These are phyloP conservation scores for Ustilago shanxiensis DNA, from an alignment of 1,284 basidiomycete genomes.

Conservation along the genomic window DNA sequence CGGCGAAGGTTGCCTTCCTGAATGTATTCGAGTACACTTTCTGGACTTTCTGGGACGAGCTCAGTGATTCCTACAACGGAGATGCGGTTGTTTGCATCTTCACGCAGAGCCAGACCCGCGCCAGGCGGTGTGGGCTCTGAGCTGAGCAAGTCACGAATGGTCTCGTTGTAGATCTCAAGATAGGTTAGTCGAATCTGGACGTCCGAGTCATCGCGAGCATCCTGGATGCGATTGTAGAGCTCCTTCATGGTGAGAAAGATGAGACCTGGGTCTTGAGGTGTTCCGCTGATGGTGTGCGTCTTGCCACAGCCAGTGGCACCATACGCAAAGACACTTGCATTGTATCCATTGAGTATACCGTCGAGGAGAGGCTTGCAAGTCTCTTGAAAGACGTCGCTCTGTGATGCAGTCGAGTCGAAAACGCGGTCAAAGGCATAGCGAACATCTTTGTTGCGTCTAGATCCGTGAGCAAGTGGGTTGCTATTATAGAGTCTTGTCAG, in stretches of 20 bases:
- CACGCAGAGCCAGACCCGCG: slow-evolving; percentile 64
- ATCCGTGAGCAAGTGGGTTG: slow-evolving; percentile 35
- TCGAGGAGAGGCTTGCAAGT: slow-evolving; percentile 66
- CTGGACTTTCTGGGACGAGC: slow-evolving; percentile 63
- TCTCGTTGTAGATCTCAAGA: slow-evolving; percentile 70
- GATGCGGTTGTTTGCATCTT: slow-evolving; percentile 67
- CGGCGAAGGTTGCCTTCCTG: slow-evolving; percentile 67
- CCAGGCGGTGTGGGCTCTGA: slow-evolving; percentile 64
- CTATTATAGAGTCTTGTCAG: slow-evolving; percentile 51
- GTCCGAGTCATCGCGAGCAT: slow-evolving; percentile 60
- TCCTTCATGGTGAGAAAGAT: slow-evolving; percentile 70
- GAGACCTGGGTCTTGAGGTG: slow-evolving; percentile 64
- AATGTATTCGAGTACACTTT: slow-evolving; percentile 67
- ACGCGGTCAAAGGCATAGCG: slow-evolving; percentile 69
- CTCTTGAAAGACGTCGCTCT: slow-evolving; percentile 63
- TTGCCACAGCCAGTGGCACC: slow-evolving; percentile 70
- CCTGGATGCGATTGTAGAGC: slow-evolving; percentile 66
- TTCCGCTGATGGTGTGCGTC: slow-evolving; percentile 69
- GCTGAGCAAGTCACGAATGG: slow-evolving; percentile 67
- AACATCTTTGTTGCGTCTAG: slow-evolving; percentile 57
- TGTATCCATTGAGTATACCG: slow-evolving; percentile 67
- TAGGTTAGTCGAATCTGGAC: slow-evolving; percentile 67
- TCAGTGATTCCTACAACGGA: slow-evolving; percentile 70
- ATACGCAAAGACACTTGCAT: slow-evolving; percentile 69
- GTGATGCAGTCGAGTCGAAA: slow-evolving; percentile 60